Evolutionary conservation across 139 green algal genomes (phyloP).

Genomic region (Parachlorella kessleri): DNA sequence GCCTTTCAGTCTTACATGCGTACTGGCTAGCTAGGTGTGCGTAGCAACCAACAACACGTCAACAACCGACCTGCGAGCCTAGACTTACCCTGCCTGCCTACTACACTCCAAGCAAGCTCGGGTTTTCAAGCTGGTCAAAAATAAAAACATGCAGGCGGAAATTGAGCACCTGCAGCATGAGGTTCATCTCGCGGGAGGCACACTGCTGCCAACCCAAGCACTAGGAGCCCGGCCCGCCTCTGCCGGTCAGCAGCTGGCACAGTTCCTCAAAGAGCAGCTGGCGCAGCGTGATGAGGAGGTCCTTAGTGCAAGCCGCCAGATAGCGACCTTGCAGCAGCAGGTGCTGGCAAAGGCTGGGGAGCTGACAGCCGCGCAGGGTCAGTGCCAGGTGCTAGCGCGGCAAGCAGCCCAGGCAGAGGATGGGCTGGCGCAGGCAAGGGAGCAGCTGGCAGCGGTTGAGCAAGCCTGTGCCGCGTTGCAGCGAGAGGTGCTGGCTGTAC

Average conservation of each 20-base stretch:
- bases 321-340: not conserved
- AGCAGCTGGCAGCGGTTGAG: not conserved
- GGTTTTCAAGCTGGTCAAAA: too few relatives aligned
- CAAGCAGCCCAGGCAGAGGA: not conserved
- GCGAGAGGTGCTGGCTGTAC: not conserved
- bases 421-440: not conserved
- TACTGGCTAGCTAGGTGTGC: too few relatives aligned
- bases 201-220: too few relatives aligned
- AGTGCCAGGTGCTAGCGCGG: not conserved
- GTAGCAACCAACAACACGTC: too few relatives aligned
- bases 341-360: not conserved
- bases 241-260: conserved; percentile 39
- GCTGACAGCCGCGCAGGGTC: conserved; percentile 7
- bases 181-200: not conserved
- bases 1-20: too few relatives aligned
- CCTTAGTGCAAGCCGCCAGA: not conserved
- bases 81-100: too few relatives aligned
- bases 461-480: not conserved
- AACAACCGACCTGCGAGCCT: too few relatives aligned
- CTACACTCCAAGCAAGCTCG: too few relatives aligned
- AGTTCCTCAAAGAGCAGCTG: conserved; percentile 50
- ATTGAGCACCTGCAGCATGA: not conserved
- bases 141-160: too few relatives aligned
- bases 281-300: conserved; percentile 20
- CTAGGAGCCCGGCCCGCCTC: not conserved